These are phyloP conservation scores for Cladosporium sp. DNA, from an alignment of 2,329 filamentous ascomycete genomes.

Conservation along the genomic window DNA sequence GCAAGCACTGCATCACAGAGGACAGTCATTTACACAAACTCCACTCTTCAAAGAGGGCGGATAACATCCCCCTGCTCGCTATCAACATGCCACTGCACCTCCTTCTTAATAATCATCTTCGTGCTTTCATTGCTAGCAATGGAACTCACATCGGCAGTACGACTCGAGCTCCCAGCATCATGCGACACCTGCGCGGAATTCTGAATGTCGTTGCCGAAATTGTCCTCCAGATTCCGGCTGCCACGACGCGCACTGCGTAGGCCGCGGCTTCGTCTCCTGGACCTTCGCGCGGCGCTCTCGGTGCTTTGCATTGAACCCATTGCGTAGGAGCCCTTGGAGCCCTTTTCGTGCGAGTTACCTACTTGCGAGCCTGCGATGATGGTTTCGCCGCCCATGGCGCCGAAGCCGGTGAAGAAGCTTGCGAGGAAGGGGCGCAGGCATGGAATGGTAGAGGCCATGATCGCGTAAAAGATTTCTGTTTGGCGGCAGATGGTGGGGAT, in stretches of 20 bases:
- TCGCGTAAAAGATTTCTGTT: constrained; percentile 32
- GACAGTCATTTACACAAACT: too few species aligned
- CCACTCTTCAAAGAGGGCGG: neutral
- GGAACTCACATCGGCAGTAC: constrained; percentile 9
- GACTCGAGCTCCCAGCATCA: neutral
- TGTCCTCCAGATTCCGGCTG: neutral
- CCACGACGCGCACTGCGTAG: neutral
- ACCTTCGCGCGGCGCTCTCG: neutral
- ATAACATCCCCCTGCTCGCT: constrained; percentile 1
- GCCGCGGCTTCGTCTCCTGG: neutral
- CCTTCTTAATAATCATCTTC: constrained; percentile 20
- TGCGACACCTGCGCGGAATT: neutral
- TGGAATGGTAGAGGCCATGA: constrained; percentile 36
- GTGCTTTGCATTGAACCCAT: constrained; percentile 5
- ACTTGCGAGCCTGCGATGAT: constrained; percentile 11
- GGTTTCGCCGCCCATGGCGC: constrained; percentile 17
- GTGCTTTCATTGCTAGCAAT: constrained; percentile 16
- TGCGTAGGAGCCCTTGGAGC: neutral
- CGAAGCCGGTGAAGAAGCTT: constrained; percentile 33
- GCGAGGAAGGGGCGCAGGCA: constrained; percentile 35
- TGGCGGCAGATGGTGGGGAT: constrained; percentile 35
- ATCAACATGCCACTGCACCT: constrained; percentile 16
- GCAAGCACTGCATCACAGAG: neutral
- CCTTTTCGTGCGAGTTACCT: constrained; percentile 1
- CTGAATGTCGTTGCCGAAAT: constrained; percentile 4